Percentiles rank a stretch among this genome's conserved stretches.
phyloP scores from a whole-genome alignment of 2,329 filamentous ascomycete genomes.

The Pseudogymnoascus sp. region DNA sequence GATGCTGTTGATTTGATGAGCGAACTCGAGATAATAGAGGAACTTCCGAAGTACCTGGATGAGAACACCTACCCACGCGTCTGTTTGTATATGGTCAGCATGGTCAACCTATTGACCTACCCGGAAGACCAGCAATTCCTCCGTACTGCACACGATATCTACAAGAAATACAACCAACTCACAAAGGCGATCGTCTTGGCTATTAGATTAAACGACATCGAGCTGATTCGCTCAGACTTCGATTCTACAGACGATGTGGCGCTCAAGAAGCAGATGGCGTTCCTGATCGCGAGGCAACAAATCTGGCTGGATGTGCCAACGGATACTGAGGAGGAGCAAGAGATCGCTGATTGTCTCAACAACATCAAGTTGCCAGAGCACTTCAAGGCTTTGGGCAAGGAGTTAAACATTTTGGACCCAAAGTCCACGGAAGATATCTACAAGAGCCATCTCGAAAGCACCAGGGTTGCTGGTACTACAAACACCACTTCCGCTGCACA shows the following conservation, averaged over 20 bases:
- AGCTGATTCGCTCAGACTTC: conserved; percentile 77
- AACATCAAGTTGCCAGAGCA: conserved; percentile 84
- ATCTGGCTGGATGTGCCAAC: conserved; percentile 67
- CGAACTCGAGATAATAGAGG: conserved; percentile 93
- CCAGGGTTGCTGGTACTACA: conserved; percentile 81
- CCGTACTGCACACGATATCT: conserved; percentile 85
- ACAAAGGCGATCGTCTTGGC: conserved; percentile 91
- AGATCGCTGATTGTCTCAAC: conserved; percentile 74
- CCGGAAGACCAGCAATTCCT: conserved; percentile 96
- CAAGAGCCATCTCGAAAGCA: conserved; percentile 97
- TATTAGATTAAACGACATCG: conserved; percentile 82
- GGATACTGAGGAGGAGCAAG: conserved; percentile 60
- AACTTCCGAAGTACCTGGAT: conserved; percentile 82
- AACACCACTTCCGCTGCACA: conserved; percentile 93
- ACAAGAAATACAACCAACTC: conserved; percentile 85
- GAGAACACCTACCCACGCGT: conserved; percentile 89
- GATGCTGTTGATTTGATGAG: conserved; percentile 96
- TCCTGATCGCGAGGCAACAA: conserved; percentile 84
- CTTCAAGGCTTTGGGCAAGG: conserved; percentile 89
- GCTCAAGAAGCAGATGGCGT: conserved; percentile 87
- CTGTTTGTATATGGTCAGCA: conserved; percentile 96
- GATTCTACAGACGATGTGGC: conserved; percentile 71
- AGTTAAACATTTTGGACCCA: conserved; percentile 92
- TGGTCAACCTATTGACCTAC: conserved; percentile 95
- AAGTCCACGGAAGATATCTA: conserved; percentile 98